Conservation (phyloP, 768 basidiomycete species). For the Trametes villosa region DNA sequence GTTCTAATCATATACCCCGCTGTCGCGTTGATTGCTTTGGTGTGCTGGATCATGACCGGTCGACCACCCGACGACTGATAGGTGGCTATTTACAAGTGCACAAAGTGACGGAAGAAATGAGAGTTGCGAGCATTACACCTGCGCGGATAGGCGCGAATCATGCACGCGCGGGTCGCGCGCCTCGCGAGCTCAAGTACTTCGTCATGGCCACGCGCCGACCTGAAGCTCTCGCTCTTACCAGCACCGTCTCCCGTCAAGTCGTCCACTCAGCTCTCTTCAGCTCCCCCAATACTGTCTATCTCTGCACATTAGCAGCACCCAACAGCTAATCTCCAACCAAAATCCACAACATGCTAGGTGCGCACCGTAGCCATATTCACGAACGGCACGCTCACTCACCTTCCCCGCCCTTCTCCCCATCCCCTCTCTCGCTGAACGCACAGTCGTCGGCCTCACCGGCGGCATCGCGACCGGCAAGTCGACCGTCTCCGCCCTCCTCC, state of each 20-base stretch:
- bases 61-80: too few relatives aligned
- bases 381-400: not conserved
- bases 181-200: conserved; percentile 9
- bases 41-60: too few relatives aligned
- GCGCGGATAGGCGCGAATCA: conserved; percentile 6
- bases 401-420: not conserved
- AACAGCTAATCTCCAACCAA: not conserved
- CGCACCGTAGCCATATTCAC: not conserved
- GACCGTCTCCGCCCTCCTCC: conserved; percentile 79
- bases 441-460: conserved; percentile 94
- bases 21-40: too few relatives aligned
- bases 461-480: conserved; percentile 98
- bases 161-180: conserved; percentile 14
- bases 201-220: not conserved
- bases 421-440: not conserved
- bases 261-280: not conserved
- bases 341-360: conserved; percentile 15
- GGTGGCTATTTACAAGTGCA: not conserved
- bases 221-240: conserved; percentile 1
- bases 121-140: not conserved
- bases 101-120: not conserved
- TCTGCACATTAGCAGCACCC: not conserved
- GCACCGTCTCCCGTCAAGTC: not conserved
- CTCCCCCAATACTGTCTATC: not conserved
- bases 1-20: conserved; percentile 21